Base-by-base conservation (phyloP, 345 rosid genomes). In the Kandelia obovata region DNA sequence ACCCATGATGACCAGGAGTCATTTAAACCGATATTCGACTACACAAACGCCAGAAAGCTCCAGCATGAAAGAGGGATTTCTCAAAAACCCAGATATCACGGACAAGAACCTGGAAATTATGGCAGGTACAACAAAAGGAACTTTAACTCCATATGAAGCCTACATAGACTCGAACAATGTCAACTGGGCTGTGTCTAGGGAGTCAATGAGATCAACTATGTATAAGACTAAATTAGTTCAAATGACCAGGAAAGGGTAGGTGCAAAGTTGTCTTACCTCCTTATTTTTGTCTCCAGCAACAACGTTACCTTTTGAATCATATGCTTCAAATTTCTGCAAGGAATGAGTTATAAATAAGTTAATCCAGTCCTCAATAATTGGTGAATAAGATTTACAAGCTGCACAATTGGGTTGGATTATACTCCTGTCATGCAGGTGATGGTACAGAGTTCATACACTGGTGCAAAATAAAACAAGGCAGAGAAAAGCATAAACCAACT, bases 81-180 rank as follows among this genome's bases (percentile, higher is more conserved):
- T 91, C 97, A 23, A 94, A 89, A 43, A 94, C 97, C 98, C 97
- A 94, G 31, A 94, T 89, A 58, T 90, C 91, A 25, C 89, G 91
- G 53, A 94, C 96, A 64, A 94, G 96, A 52, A 91, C 81, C 98
- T 94, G 80, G 32, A 46, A 68, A 65, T 53, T 47, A 56, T 28
- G 46, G 23, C 13, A 68, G 46, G 17, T 60, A 69, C 19, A 16
- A 27, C 20, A 53, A 31, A 58, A 7, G 49, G 49, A 19, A 43
- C 19, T 11, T 43, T 43, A 39, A 39, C 10, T 39, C 15, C 15
- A 43, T 13, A 43, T 43, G 49, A 43, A 43, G 49, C 49, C 16
- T 43, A 43, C 17, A 11, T 58, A 21, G 19, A 16, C 9, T 7
- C 4, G 49, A 16, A 15, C 37, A 13, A 11, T 43, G 49, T 43